phyloP scores from a whole-genome alignment of 495 filamentous ascomycete species.

The Parathielavia hyrcaniae region DNA sequence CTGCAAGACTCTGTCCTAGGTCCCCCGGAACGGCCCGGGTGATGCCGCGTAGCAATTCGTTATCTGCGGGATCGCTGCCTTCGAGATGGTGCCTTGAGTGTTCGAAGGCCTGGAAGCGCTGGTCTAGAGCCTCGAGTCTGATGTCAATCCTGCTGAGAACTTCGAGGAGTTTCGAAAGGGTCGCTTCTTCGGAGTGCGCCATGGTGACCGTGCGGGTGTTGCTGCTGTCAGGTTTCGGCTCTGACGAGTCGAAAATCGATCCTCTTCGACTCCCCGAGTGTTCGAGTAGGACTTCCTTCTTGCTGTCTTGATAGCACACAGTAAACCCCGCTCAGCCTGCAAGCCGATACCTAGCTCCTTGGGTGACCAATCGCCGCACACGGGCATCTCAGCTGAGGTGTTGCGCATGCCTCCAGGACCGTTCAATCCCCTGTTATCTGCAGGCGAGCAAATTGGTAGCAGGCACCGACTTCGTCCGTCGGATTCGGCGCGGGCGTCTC shows the following conservation, averaged over 20 bases:
- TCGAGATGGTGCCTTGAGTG: not conserved
- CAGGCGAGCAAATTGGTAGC: too few relatives aligned
- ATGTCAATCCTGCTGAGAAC: not conserved
- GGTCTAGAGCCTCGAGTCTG: not conserved
- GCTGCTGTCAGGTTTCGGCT: not conserved
- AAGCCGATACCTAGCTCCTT: too few relatives aligned
- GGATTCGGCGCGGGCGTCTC: too few relatives aligned
- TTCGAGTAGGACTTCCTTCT: too few relatives aligned
- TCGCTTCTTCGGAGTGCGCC: not conserved
- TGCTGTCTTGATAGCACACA: too few relatives aligned
- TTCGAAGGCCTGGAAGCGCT: not conserved
- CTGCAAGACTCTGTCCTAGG: not conserved
- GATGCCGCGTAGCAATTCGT: too few relatives aligned
- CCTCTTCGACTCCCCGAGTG: too few relatives aligned
- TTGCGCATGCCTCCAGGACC: not conserved
- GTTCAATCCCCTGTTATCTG: too few relatives aligned
- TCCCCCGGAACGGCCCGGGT: not conserved
- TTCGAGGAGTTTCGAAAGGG: conserved; percentile 2
- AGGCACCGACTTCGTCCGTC: too few relatives aligned
- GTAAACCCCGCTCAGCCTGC: too few relatives aligned
- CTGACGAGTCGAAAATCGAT: not conserved
- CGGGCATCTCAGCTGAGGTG: too few relatives aligned
- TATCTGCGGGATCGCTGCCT: not conserved
- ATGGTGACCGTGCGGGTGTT: not conserved
- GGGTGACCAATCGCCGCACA: too few relatives aligned